Evolutionary conservation across 805 yeast genomes (phyloP).

Genomic region (Ogataea polymorpha): DNA sequence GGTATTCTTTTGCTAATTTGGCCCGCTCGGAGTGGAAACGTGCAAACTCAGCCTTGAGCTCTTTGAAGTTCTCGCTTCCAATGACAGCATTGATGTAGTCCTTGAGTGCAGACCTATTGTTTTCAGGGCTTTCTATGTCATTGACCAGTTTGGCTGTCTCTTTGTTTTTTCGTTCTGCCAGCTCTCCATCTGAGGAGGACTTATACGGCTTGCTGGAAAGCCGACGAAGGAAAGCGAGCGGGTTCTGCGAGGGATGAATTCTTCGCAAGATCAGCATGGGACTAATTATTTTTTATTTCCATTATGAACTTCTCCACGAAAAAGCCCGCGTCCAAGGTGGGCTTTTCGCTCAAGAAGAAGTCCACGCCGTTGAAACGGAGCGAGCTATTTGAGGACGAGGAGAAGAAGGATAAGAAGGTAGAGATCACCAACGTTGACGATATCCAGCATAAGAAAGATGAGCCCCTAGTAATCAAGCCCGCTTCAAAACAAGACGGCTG

Average conservation of each 20-base stretch:
- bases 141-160: conserved; percentile 17
- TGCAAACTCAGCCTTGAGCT: conserved; percentile 30
- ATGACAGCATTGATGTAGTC: conserved; percentile 27
- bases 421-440: conserved; percentile 32
- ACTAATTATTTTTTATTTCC: not conserved
- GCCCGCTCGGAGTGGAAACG: conserved; percentile 26
- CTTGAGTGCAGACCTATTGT: conserved; percentile 6
- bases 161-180: conserved; percentile 9
- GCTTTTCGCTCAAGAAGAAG: conserved; percentile 33
- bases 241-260: not conserved
- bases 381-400: conserved; percentile 12
- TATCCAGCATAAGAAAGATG: conserved; percentile 8
- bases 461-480: conserved; percentile 23
- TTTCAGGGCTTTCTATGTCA: conserved; percentile 17
- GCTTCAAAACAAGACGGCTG: conserved; percentile 19
- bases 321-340: conserved; percentile 25
- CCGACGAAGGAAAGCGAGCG: not conserved
- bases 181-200: not conserved
- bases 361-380: conserved; percentile 1
- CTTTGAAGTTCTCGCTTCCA: conserved; percentile 33
- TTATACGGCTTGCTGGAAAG: conserved; percentile 1
- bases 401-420: conserved; percentile 21
- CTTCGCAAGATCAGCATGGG: conserved; percentile 2
- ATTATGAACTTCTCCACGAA: conserved; percentile 41
- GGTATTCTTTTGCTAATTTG: conserved; percentile 29